phyloP scores from a whole-genome alignment of 345 rosid species.

The Arabidopsis suecica region DNA sequence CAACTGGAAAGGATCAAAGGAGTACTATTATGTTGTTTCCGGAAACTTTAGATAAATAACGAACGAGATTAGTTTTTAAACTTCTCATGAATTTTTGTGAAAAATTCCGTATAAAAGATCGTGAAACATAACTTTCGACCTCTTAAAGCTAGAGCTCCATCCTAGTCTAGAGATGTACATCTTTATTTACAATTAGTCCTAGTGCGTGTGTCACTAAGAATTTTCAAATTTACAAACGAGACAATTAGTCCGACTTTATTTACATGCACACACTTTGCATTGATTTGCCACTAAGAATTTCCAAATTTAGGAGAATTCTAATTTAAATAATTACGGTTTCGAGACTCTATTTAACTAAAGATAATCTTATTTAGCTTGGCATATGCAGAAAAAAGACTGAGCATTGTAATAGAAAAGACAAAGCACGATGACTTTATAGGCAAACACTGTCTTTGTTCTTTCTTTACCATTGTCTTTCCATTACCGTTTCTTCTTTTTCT shows the following conservation, averaged over 20 bases:
- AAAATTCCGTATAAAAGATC: conserved; percentile 28
- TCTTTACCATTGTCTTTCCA: conserved; percentile 33
- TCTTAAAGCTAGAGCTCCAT: neutral
- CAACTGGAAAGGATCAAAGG: too few species aligned
- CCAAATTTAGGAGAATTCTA: conserved; percentile 25
- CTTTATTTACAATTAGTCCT: neutral
- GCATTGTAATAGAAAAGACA: conserved; percentile 35
- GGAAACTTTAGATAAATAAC: neutral
- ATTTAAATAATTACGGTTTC: neutral
- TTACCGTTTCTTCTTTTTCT: conserved; percentile 7
- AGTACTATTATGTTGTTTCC: neutral
- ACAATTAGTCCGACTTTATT: neutral
- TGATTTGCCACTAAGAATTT: conserved; percentile 31
- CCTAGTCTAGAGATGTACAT: neutral
- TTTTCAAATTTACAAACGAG: neutral
- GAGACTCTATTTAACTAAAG: neutral
- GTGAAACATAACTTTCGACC: neutral
- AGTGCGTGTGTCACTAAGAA: conserved; percentile 13
- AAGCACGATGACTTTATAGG: conserved; percentile 24
- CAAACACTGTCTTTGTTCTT: conserved; percentile 37
- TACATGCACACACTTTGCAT: neutral
- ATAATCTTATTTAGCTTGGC: conserved; percentile 5
- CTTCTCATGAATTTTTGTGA: conserved; percentile 8
- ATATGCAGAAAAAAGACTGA: conserved; percentile 38
- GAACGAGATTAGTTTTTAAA: neutral